phyloP scores from a whole-genome alignment of 495 filamentous ascomycete genomes.

The Tuber melanosporum region DNA sequence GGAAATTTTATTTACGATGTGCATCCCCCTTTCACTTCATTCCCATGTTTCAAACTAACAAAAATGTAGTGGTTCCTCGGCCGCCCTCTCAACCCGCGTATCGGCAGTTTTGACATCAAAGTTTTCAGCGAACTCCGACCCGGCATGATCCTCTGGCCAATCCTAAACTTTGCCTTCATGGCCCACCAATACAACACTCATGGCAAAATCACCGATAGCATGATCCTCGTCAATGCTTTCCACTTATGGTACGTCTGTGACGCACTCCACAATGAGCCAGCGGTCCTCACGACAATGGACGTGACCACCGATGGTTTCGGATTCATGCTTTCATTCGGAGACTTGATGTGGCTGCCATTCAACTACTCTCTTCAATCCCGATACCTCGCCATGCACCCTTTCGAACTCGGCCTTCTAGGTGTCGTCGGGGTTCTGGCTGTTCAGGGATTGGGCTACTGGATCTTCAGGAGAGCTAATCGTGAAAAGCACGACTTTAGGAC shows the following conservation, averaged over 20 bases:
- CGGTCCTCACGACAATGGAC: slow-evolving; percentile 93
- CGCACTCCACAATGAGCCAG: slow-evolving; percentile 78
- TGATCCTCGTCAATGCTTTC: slow-evolving; percentile 69
- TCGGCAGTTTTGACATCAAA: slow-evolving; percentile 86
- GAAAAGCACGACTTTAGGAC: slow-evolving; percentile 93
- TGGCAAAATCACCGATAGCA: slow-evolving; percentile 80
- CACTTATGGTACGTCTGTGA: slow-evolving; percentile 84
- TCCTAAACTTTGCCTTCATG: slow-evolving; percentile 77
- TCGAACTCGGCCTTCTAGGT: slow-evolving; percentile 62
- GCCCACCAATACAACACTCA: slow-evolving; percentile 80
- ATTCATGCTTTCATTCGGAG: slow-evolving; percentile 93
- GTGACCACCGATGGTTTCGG: slow-evolving; percentile 93
- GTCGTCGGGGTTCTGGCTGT: slow-evolving; percentile 58
- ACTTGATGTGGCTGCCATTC: slow-evolving; percentile 90
- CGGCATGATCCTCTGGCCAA: slow-evolving; percentile 81
- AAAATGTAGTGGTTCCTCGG: slow-evolving; percentile 72
- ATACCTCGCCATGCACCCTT: slow-evolving; percentile 80
- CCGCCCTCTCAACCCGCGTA: slow-evolving; percentile 87
- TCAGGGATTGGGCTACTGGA: slow-evolving; percentile 65
- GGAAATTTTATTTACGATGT: slow-evolving; percentile 82
- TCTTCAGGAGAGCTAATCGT: slow-evolving; percentile 87
- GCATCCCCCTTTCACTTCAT: background rate
- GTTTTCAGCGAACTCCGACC: slow-evolving; percentile 84
- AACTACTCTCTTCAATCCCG: slow-evolving; percentile 76
- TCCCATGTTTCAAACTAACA: background rate